These are phyloP conservation scores for Boletus smithii DNA, from an alignment of 1,284 basidiomycete species.

Conservation along the genomic window DNA sequence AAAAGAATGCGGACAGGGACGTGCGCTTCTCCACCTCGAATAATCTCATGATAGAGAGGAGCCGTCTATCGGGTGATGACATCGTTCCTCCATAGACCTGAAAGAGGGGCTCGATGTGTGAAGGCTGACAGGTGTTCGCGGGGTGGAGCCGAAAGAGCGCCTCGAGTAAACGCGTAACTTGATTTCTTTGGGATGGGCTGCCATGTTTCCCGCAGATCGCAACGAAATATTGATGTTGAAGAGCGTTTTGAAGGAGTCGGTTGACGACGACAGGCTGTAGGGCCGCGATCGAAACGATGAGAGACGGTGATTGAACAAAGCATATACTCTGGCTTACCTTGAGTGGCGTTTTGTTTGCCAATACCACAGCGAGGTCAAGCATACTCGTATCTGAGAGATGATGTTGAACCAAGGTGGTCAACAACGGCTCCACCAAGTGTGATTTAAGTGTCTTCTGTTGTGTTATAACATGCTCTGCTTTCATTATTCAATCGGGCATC, in stretches of 20 bases:
- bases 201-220: conserved; percentile 36
- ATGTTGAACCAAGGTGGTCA: conserved; percentile 64
- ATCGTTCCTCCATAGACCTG: conserved; percentile 73
- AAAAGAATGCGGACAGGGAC: conserved; percentile 60
- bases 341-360: conserved; percentile 46
- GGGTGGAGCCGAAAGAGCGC: conserved; percentile 73
- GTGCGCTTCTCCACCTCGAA: conserved; percentile 74
- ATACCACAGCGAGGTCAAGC: conserved; percentile 47
- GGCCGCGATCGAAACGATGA: not conserved
- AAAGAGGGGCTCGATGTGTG: conserved; percentile 74
- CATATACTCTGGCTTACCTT: conserved; percentile 48
- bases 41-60: conserved; percentile 73
- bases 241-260: conserved; percentile 56
- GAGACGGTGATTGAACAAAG: not conserved
- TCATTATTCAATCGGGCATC: not conserved
- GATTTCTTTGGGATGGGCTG: conserved; percentile 36
- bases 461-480: conserved; percentile 33
- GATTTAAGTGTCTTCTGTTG: conserved; percentile 42
- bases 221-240: conserved; percentile 60
- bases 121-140: conserved; percentile 76
- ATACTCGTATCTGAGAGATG: conserved; percentile 46
- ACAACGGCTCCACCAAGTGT: conserved; percentile 70
- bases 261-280: conserved; percentile 59
- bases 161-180: conserved; percentile 55
- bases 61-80: conserved; percentile 55